Conservation (phyloP, 345 rosid genomes). For the Eucalyptus victrix region DNA sequence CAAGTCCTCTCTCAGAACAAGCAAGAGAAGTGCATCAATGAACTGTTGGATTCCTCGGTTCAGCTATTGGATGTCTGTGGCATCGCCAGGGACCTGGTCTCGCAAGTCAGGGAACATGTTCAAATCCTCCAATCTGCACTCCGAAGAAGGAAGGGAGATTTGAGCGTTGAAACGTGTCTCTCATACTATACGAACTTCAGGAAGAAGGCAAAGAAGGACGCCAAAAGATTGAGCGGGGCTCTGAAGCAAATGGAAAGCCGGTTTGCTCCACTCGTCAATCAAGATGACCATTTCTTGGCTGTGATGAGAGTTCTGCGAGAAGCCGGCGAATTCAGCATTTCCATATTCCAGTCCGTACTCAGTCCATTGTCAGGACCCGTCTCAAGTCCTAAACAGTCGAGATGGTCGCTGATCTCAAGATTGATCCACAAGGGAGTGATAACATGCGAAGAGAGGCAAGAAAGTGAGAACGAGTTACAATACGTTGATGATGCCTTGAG, state of each 20-base stretch:
- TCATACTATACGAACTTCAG: slow-evolving; percentile 18
- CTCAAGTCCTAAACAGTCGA: slow-evolving; percentile 13
- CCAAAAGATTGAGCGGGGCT: slow-evolving; percentile 18
- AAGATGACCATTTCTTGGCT: slow-evolving; percentile 21
- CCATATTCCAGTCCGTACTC: slow-evolving; percentile 35
- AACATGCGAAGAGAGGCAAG: slow-evolving; percentile 18
- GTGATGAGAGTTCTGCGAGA: slow-evolving; percentile 31
- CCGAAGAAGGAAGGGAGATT: slow-evolving; percentile 42
- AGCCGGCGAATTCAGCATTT: slow-evolving; percentile 12
- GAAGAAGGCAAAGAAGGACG: slow-evolving; percentile 46
- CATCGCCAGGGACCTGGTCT: slow-evolving; percentile 35
- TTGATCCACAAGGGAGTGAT: slow-evolving; percentile 19
- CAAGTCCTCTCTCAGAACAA: slow-evolving; percentile 19
- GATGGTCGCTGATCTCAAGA: slow-evolving; percentile 40
- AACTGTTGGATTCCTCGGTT: slow-evolving; percentile 48
- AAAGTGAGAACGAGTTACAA: slow-evolving; percentile 26
- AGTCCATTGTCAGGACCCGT: slow-evolving; percentile 19
- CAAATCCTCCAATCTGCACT: slow-evolving; percentile 46
- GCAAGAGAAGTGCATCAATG: slow-evolving; percentile 20
- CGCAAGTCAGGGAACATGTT: slow-evolving; percentile 33
- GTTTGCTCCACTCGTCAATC: neutral
- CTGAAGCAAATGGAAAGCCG: slow-evolving; percentile 41
- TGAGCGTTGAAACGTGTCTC: slow-evolving; percentile 7
- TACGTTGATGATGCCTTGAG: slow-evolving; percentile 17
- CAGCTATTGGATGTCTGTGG: slow-evolving; percentile 50